Conservation (phyloP, 2,329 filamentous ascomycete genomes). For the Calonectria leucothoes region DNA sequence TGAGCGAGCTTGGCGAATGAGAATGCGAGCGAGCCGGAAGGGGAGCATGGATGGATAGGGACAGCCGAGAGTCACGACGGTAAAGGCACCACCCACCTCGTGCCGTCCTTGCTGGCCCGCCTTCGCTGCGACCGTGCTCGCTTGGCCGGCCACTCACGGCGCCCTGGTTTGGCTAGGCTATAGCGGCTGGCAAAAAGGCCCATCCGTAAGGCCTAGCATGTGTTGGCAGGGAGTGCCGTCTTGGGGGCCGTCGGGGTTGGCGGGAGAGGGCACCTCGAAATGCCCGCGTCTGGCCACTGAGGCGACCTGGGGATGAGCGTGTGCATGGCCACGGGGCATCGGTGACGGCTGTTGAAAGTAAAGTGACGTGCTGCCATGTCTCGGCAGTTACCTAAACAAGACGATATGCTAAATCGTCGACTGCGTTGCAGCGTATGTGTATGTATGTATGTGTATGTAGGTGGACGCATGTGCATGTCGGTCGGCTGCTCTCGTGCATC, state of each 20-base stretch:
- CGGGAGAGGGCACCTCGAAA: neutral
- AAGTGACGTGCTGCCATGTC: conserved; percentile 2
- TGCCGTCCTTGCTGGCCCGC: conserved; percentile 9
- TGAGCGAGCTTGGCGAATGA: conserved; percentile 7
- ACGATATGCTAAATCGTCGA: neutral
- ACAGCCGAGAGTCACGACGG: conserved; percentile 4
- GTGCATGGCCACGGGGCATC: neutral
- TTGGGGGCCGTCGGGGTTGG: conserved; percentile 2
- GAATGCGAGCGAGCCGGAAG: neutral
- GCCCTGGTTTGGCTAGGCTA: neutral
- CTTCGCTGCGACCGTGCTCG: conserved; percentile 17
- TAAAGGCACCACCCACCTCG: conserved; percentile 10
- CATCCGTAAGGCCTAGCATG: conserved; percentile 3
- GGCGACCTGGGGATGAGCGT: neutral
- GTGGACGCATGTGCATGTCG: conserved; percentile 2
- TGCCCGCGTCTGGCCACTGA: neutral
- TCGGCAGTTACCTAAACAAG: conserved; percentile 9
- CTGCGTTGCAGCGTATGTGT: neutral
- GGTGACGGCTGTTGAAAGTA: conserved; percentile 5
- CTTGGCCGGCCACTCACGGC: conserved; percentile 15
- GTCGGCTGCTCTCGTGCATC: conserved; percentile 3
- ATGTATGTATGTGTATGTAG: conserved; percentile 4
- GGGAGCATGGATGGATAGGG: neutral
- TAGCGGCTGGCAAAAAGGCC: conserved; percentile 15
- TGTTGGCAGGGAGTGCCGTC: neutral